Percentiles rank a stretch among this genome's conserved stretches.
Conservation (phyloP, 495 filamentous ascomycete species). For the Tuber microsphaerosporum region DNA sequence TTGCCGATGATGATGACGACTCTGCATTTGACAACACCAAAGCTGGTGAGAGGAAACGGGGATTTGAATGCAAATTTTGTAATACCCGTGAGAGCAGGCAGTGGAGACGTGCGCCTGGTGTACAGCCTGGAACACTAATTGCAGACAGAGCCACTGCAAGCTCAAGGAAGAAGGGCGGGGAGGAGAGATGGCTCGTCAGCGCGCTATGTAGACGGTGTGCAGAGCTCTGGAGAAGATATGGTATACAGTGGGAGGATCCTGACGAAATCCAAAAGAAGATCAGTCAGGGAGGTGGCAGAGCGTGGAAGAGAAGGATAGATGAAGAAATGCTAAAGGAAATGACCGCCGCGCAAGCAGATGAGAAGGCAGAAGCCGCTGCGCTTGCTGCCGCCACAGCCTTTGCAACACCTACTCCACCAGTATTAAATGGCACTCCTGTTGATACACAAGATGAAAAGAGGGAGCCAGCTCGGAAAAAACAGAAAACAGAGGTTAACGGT, state of each 20-base stretch:
- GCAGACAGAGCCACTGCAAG: constrained; percentile 55
- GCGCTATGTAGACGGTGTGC: constrained; percentile 87
- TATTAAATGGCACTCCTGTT: constrained; percentile 9
- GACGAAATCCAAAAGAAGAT: constrained; percentile 91
- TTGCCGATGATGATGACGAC: constrained; percentile 88
- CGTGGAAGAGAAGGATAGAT: constrained; percentile 80
- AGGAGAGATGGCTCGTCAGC: constrained; percentile 65
- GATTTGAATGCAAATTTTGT: constrained; percentile 95
- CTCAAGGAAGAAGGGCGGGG: constrained; percentile 57
- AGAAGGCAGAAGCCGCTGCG: constrained; percentile 30
- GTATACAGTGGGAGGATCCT: constrained; percentile 90
- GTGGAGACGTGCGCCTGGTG: constrained; percentile 83
- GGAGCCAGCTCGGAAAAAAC: constrained; percentile 51
- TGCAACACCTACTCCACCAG: constrained; percentile 20
- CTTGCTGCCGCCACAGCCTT: constrained; percentile 32
- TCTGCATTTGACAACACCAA: constrained; percentile 93
- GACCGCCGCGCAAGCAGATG: constrained; percentile 48
- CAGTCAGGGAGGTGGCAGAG: constrained; percentile 68
- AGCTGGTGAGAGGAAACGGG: constrained; percentile 65
- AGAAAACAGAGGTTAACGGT: constrained; percentile 44
- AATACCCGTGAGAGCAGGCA: constrained; percentile 67
- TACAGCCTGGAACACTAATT: constrained; percentile 63
- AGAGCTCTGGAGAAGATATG: constrained; percentile 86
- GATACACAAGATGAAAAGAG: constrained; percentile 32
- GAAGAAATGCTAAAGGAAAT: constrained; percentile 86